Evolutionary conservation across 2,329 filamentous ascomycete genomes (phyloP).

Genomic region (Microsporum ferrugineum): DNA sequence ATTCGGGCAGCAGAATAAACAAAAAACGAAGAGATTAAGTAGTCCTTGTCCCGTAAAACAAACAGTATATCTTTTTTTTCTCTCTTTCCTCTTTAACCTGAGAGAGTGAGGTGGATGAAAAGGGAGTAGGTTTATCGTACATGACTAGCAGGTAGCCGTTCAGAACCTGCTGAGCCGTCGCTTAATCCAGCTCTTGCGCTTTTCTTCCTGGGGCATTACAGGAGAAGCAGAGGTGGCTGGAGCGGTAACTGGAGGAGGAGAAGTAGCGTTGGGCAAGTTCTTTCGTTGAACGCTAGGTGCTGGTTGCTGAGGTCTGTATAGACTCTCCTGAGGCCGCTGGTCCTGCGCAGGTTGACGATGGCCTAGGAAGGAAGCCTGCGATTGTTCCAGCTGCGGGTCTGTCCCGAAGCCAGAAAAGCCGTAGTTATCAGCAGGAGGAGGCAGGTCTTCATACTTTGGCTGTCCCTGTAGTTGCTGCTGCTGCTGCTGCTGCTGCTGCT

Average conservation of each 20-base stretch:
- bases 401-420: constrained; percentile 47
- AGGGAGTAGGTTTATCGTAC: not conserved
- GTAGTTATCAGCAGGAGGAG: constrained; percentile 46
- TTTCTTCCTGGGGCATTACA: constrained; percentile 40
- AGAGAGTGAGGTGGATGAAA: not conserved
- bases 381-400: constrained; percentile 28
- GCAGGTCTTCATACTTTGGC: constrained; percentile 15
- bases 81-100: not conserved
- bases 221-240: constrained; percentile 10
- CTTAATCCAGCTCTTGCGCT: constrained; percentile 84
- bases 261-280: constrained; percentile 5
- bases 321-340: not conserved
- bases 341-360: not conserved
- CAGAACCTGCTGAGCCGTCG: constrained; percentile 25
- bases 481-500: constrained; percentile 24
- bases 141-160: not conserved
- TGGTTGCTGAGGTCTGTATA: constrained; percentile 6
- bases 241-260: constrained; percentile 1
- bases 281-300: constrained; percentile 15
- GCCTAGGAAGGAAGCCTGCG: constrained; percentile 5
- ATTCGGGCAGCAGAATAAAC: not conserved
- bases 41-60: not conserved
- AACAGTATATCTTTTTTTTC: not conserved
- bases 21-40: not conserved
- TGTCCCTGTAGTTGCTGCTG: constrained; percentile 21